Evolutionary conservation across 345 rosid species (phyloP), one percentile per base, ranked within the genome.

Genomic region (Eucalyptus erythrocorys): DNA sequence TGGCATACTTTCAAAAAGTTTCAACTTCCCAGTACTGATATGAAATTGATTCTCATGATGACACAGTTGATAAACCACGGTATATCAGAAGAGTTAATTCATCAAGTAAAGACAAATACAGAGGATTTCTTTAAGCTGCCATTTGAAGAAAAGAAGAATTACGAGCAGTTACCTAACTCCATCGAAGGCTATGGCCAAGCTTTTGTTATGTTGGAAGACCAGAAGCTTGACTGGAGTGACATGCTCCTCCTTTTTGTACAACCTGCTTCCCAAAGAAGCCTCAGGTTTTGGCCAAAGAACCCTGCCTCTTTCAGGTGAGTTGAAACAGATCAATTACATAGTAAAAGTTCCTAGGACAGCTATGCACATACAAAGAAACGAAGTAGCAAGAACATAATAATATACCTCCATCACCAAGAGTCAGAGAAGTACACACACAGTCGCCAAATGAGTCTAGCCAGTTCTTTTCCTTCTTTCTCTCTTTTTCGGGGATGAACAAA

Each of bases 121-220:
- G 42, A 89, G 48, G 92, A 91, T 81, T 94, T 94, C 88, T 94
- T 93, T 37, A 89, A 88, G 90, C 86, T 91, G 55, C 92, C 95
- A 48, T 48, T 93, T 14, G 91, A 92, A 86, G 91, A 89, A 88
- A 92, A 94, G 87, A 89, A 89, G 94, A 87, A 8, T 8, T 92
- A 50, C 85, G 91, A 90, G 34, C 94, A 93, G 89, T 12, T 57
- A 66, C 93, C 94, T 15, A 91, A 89, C 64, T 30, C 27, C 37
- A 61, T 93, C 6, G 94, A 93, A 92, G 95, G 95, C 7, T 94
- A 92, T 34, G 94, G 95, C n/a, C 94, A 95, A 90, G 95, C 95
- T 15, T 95, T 94, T 59, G 94, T 93, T 19, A 76, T 91, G 32
- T 91, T 94, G 2, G 90, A 92, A 48, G 93, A 93, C 3, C 93